Evolutionary conservation across 1,139 yeast genomes (phyloP).

Genomic region (Pichia sp.): DNA sequence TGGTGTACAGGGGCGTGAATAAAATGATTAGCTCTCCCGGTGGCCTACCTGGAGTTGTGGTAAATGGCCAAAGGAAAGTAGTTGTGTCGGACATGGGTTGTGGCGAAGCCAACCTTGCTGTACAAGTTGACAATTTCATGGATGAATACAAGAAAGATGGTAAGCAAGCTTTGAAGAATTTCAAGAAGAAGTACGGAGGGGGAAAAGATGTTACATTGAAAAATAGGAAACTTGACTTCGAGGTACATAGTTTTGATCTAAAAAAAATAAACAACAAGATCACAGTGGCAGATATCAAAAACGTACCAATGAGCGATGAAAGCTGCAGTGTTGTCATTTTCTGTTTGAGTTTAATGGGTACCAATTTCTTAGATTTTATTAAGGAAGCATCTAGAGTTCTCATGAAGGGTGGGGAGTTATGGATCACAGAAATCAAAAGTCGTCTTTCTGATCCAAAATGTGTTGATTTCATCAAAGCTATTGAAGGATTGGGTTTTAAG

Average conservation of each 20-base stretch:
- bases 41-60: constrained; percentile 70
- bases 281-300: constrained; percentile 90
- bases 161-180: constrained; percentile 35
- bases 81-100: constrained; percentile 98
- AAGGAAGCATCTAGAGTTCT: constrained; percentile 84
- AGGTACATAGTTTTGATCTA: constrained; percentile 86
- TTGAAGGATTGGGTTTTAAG: constrained; percentile 77
- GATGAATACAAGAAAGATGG: constrained; percentile 29
- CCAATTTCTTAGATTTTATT: constrained; percentile 87
- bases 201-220: constrained; percentile 29
- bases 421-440: constrained; percentile 97
- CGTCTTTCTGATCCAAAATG: constrained; percentile 72
- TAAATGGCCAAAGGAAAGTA: constrained; percentile 39
- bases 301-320: constrained; percentile 77
- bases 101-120: constrained; percentile 88
- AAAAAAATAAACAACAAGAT: constrained; percentile 81
- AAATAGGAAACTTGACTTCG: constrained; percentile 44
- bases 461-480: constrained; percentile 70
- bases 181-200: constrained; percentile 32
- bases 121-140: constrained; percentile 54
- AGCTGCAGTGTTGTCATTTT: constrained; percentile 83
- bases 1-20: constrained; percentile 51
- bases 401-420: constrained; percentile 87
- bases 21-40: constrained; percentile 90
- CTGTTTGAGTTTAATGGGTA: constrained; percentile 95